phyloP scores from a whole-genome alignment of 495 filamentous ascomycete genomes.

The Bathelium albidoporum region DNA sequence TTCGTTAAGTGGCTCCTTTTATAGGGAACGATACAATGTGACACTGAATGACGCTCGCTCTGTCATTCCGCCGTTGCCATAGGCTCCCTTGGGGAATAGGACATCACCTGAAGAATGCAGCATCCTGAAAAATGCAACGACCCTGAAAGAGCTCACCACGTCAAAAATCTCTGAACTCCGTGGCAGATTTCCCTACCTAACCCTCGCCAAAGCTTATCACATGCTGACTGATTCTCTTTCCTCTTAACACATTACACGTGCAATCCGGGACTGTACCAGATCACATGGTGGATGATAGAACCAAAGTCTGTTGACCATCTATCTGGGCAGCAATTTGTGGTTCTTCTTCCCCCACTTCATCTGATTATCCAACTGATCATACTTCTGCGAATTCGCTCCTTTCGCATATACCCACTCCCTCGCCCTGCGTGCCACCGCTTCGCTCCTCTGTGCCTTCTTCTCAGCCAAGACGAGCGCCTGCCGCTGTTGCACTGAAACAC shows the following conservation, averaged over 20 bases:
- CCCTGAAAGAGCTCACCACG: too few species aligned
- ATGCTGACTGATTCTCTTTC: too few species aligned
- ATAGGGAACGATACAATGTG: background rate
- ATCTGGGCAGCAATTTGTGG: constrained; percentile 17
- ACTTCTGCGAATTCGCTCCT: constrained; percentile 18
- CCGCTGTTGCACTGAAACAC: constrained; percentile 17
- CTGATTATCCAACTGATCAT: constrained; percentile 18
- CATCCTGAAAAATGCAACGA: too few species aligned
- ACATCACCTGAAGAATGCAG: background rate
- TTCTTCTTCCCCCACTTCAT: constrained; percentile 18
- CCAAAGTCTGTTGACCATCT: constrained; percentile 4
- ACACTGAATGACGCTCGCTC: too few species aligned
- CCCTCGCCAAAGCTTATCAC: too few species aligned
- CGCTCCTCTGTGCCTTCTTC: constrained; percentile 23
- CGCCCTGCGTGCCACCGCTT: constrained; percentile 15
- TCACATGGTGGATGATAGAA: too few species aligned
- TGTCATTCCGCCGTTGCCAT: background rate
- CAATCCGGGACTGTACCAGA: too few species aligned
- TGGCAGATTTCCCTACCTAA: too few species aligned
- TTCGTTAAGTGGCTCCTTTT: background rate
- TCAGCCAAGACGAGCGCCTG: constrained; percentile 14
- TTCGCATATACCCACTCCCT: constrained; percentile 20
- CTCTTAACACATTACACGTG: too few species aligned
- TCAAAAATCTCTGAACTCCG: too few species aligned
- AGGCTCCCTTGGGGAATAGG: background rate